Base-by-base conservation (phyloP, 2,329 filamentous ascomycete genomes). In the Trematosphaeria pertusa region DNA sequence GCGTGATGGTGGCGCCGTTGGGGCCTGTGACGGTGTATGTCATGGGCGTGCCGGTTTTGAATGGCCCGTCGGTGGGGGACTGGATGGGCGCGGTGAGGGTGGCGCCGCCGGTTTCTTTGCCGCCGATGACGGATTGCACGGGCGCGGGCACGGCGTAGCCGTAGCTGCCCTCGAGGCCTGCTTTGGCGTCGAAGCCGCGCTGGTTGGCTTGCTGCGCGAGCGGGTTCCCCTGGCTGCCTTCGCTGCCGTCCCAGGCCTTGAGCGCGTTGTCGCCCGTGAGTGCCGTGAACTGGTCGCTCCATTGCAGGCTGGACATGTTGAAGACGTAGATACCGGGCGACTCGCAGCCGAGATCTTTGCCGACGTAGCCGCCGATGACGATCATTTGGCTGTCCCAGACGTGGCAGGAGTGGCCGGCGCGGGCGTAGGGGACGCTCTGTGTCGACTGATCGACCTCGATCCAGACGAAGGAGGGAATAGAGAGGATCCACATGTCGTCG, bases 351-450 rank as follows among this genome's bases (percentile, higher is more conserved):
- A 84, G 75, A 9, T 83, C 74, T 19, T 76, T 71, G 2, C 84
- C 84, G 6, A 86, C 80, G 54, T 83, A 87, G 9, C 90, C 90
- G 19, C 90, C 90, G 11, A 93, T 77, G 6, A 87, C 79, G 52
- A 94, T 78, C 85, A 95, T 91, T 69, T 93, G 89, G 47, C 87
- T 85, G 12, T 91, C 87, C 72, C 90, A 93, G 59, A 83, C 82
- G 57, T 91, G 83, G 71, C 89, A 94, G 28, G 85, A 84, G 66
- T 93, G 89, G 0, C 89, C 89, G 1, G 85, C 83, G 43, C 90
- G 82, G 3, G 77, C 87, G 6, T 80, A 72, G 71, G 87, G 65
- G 5, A 75, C 42, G 42, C 60, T 53, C 65, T 82, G 66, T 1
- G 72, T 70, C 4, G 70, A 65, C 37, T 76, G 76, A 50, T 87